Conservation (phyloP, 2,329 filamentous ascomycete genomes). For the Exophiala oligosperma region DNA sequence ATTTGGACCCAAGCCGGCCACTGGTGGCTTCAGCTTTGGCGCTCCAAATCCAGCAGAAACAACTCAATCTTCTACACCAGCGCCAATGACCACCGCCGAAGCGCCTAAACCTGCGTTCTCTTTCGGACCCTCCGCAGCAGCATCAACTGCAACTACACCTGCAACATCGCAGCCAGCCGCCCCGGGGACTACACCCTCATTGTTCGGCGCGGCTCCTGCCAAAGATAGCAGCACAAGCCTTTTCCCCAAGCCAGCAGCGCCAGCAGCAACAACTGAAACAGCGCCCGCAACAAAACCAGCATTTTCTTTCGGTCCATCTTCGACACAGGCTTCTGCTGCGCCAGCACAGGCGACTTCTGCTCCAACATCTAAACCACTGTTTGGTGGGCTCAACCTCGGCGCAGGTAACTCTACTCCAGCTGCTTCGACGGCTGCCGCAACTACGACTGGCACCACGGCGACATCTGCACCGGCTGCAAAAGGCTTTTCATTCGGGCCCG, state of each 20-base stretch:
- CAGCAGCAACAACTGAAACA: background rate
- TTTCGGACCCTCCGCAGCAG: constrained; percentile 8
- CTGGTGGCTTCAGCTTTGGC: constrained; percentile 18
- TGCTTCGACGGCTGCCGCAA: constrained; percentile 29
- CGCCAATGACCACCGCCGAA: constrained; percentile 10
- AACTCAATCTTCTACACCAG: constrained; percentile 6
- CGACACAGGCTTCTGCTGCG: constrained; percentile 17
- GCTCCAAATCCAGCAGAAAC: constrained; percentile 21
- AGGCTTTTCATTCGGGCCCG: constrained; percentile 31
- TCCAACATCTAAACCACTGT: constrained; percentile 26
- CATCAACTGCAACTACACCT: constrained; percentile 3
- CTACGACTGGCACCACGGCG: constrained; percentile 32
- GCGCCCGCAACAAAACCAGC: constrained; percentile 13
- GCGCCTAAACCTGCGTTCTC: constrained; percentile 20
- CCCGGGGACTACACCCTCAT: constrained; percentile 4
- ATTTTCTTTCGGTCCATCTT: constrained; percentile 9
- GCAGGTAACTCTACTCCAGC: constrained; percentile 31
- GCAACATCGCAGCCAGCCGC: constrained; percentile 18
- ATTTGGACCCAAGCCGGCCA: constrained; percentile 38
- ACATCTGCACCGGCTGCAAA: constrained; percentile 29
- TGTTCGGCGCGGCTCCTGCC: constrained; percentile 13
- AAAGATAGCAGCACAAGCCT: constrained; percentile 5
- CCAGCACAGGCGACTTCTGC: constrained; percentile 15
- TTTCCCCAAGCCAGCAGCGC: constrained; percentile 16
- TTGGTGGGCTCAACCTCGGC: constrained; percentile 28